A percentile compares a stretch with the other conserved stretches of the same genome.
These are phyloP conservation scores for Colletotrichum sp. DNA, from an alignment of 2,329 filamentous ascomycete species.

Conservation along the genomic window DNA sequence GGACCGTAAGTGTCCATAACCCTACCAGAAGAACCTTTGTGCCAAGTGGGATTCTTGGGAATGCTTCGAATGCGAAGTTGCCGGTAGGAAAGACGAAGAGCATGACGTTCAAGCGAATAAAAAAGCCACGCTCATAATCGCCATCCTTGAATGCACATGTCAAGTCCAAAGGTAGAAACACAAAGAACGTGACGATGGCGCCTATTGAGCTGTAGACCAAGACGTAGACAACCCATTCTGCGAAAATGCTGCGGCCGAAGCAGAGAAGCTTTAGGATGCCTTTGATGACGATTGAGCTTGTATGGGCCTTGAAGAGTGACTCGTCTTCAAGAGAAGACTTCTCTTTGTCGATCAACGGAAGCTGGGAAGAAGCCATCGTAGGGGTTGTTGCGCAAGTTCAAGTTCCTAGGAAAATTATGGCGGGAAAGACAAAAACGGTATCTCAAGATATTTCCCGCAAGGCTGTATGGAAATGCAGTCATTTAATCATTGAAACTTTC, in stretches of 20 bases:
- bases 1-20: fast-evolving
- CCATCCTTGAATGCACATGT: too few relatives aligned
- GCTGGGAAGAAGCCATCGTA: too few relatives aligned
- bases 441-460: too few relatives aligned
- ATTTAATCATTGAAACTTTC: too few relatives aligned
- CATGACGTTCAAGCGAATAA: fast-evolving
- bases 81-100: background rate
- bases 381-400: too few relatives aligned
- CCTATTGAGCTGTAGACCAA: background rate
- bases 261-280: background rate
- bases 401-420: too few relatives aligned
- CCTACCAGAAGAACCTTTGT: fast-evolving
- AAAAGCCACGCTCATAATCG: background rate
- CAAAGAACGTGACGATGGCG: background rate
- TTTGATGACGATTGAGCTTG: too few relatives aligned
- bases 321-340: too few relatives aligned
- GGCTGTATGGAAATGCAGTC: too few relatives aligned
- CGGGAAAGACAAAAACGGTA: too few relatives aligned
- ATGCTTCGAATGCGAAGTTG: background rate
- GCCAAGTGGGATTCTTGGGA: background rate
- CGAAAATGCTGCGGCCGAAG: background rate
- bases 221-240: background rate
- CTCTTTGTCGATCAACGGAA: too few relatives aligned
- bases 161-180: background rate
- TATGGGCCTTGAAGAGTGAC: too few relatives aligned